Evolutionary conservation across 345 rosid species (phyloP), one percentile per base, ranked within the genome.

Genomic region (Pistacia atlantica): DNA sequence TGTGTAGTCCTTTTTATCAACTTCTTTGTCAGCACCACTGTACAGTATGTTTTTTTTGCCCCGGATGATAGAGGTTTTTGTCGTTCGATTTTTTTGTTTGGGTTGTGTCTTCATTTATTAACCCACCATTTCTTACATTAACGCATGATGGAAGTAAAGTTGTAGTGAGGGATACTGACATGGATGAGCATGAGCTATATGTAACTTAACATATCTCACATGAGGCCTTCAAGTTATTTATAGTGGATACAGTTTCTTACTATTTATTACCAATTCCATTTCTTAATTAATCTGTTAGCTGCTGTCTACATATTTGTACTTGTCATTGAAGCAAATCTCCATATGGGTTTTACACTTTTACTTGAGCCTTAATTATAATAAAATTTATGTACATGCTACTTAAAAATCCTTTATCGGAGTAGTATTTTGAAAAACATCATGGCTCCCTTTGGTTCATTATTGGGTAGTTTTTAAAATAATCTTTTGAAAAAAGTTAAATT

Each of bases 1-100:
- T 11, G 54, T 65, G 67, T 48, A 35, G 76, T 42, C 33, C 3
- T 5, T 42, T 73, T 51, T 17, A 62, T 48, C 49, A n/a, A 74
- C 74, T 10, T 11, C 71, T 3, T 68, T 54, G 81, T 58, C 57
- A 45, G 75, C 20, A 10, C 11, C 74, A 67, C 67, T 84, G 87
- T 86, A 84, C 81, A 85, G 82, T 80, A 28, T 55, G 1, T 42
- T 42, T 42, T 42, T 6, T 42, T 80, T 72, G 20, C 4, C 46
- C 63, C 22, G 33, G n/a, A 18, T 37, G 61, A 5, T 74, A 17
- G 38, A 73, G 69, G 0, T 16, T 4, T 16, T 42, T 5, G 1
- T 11, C 10, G 66, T 42, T 46, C 61, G 12, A 12, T 16, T 8
- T 18, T 18, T 11, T 63, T 71, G 1, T 65, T 0, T 4, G 10